These are phyloP conservation scores for Alternaria brassicae DNA, from an alignment of 2,329 filamentous ascomycete species.

Conservation along the genomic window DNA sequence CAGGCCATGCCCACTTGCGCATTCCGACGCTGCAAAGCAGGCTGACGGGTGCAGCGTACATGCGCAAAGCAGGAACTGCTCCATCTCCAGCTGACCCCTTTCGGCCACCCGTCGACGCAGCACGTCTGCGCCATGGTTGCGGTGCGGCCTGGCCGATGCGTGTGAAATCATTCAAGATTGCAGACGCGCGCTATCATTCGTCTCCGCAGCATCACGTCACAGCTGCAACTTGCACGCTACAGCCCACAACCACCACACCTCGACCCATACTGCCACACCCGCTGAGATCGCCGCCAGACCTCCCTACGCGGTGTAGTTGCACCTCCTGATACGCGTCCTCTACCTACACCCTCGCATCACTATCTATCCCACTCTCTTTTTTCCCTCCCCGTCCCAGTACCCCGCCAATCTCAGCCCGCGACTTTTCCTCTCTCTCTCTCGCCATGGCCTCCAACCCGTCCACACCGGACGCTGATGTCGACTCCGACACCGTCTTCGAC, in stretches of 20 bases:
- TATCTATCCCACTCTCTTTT: slow-evolving; percentile 13
- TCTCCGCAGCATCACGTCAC: slow-evolving; percentile 22
- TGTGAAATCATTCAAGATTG: slow-evolving; percentile 26
- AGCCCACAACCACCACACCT: slow-evolving; percentile 27
- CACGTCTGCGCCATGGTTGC: slow-evolving; percentile 8
- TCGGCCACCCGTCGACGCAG: background rate
- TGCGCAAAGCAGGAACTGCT: slow-evolving; percentile 17
- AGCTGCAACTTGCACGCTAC: slow-evolving; percentile 30
- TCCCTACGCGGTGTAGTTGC: slow-evolving; percentile 21
- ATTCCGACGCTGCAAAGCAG: slow-evolving; percentile 9
- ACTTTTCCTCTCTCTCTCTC: slow-evolving; percentile 13
- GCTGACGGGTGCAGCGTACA: slow-evolving; percentile 7
- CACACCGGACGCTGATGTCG: slow-evolving; percentile 42
- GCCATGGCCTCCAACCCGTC: slow-evolving; percentile 42
- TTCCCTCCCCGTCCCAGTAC: slow-evolving; percentile 12
- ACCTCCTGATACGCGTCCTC: slow-evolving; percentile 18
- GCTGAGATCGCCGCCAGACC: slow-evolving; percentile 22
- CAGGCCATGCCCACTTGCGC: slow-evolving; percentile 9
- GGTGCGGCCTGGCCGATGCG: slow-evolving; percentile 11
- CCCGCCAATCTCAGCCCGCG: slow-evolving; percentile 27
- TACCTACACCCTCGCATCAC: slow-evolving; percentile 13
- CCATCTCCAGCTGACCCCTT: background rate
- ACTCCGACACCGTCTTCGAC: slow-evolving; percentile 42
- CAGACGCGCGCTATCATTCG: slow-evolving; percentile 25
- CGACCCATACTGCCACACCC: slow-evolving; percentile 19